Conservation (phyloP, 2,329 filamentous ascomycete species). For the Rutstroemia sp. region DNA sequence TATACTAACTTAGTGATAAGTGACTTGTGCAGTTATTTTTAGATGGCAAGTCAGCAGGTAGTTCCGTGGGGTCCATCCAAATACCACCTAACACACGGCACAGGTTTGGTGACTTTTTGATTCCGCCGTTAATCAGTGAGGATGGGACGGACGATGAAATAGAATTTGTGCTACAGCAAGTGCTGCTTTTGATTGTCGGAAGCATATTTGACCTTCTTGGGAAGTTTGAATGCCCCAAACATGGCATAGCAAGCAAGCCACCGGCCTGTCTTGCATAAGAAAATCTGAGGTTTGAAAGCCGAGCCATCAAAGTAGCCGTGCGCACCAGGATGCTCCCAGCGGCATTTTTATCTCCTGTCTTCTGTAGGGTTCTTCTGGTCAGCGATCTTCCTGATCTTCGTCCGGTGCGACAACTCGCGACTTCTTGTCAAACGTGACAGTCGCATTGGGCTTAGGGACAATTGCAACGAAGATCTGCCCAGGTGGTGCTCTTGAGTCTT, state of each 20-base stretch:
- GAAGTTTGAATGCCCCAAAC: not conserved
- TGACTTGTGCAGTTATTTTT: slow-evolving; percentile 1
- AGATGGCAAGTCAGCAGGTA: not conserved
- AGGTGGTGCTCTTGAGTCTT: not conserved
- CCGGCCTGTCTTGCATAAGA: slow-evolving; percentile 2
- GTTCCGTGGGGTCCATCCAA: not conserved
- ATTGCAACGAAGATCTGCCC: not conserved
- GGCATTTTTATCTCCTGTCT: not conserved
- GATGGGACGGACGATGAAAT: not conserved
- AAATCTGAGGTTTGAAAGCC: not conserved
- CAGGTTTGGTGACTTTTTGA: not conserved
- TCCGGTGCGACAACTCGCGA: not conserved
- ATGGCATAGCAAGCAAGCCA: not conserved
- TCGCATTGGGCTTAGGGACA: not conserved
- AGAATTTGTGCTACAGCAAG: not conserved
- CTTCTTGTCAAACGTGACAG: not conserved
- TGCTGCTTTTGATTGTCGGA: not conserved
- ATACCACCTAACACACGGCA: not conserved
- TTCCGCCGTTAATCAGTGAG: not conserved
- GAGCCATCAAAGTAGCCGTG: not conserved
- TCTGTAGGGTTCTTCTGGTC: not conserved
- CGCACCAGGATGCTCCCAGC: not conserved
- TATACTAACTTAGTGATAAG: not conserved
- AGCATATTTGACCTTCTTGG: not conserved
- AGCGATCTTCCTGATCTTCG: not conserved